Evolutionary conservation across 805 yeast species (phyloP).

Genomic region (Ogataea nonfermentans): DNA sequence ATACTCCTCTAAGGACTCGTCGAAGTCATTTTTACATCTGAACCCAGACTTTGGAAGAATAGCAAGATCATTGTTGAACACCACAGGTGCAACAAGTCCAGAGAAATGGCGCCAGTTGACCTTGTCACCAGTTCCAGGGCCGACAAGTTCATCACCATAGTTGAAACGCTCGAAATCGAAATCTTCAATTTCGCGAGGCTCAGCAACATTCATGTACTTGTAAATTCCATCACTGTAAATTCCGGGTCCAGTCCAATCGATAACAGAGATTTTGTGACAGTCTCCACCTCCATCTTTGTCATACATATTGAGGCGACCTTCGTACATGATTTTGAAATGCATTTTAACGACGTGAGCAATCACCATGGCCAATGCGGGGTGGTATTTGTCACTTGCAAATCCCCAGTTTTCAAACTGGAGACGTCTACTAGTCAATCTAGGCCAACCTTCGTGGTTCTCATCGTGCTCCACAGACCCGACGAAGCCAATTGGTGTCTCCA

Average conservation of each 20-base stretch:
- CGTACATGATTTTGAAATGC: slow-evolving; percentile 52
- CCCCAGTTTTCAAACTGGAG: slow-evolving; percentile 96
- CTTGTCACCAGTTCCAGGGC: slow-evolving; percentile 17
- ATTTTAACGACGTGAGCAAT: slow-evolving; percentile 71
- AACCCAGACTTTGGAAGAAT: slow-evolving; percentile 20
- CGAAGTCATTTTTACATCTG: slow-evolving; percentile 17
- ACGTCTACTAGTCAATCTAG: slow-evolving; percentile 79
- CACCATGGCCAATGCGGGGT: slow-evolving; percentile 76
- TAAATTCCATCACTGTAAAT: slow-evolving; percentile 69
- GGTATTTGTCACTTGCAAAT: slow-evolving; percentile 79
- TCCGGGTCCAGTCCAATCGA: slow-evolving; percentile 94
- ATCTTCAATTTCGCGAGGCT: slow-evolving; percentile 13
- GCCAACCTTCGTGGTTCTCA: slow-evolving; percentile 88
- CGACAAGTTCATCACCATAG: slow-evolving; percentile 11
- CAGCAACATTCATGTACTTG: slow-evolving; percentile 41
- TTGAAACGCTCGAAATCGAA: slow-evolving; percentile 13
- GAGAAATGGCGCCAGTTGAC: slow-evolving; percentile 24
- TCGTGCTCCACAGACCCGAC: slow-evolving; percentile 90
- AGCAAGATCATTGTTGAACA: slow-evolving; percentile 21
- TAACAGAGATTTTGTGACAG: slow-evolving; percentile 64
- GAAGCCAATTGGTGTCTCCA: slow-evolving; percentile 52
- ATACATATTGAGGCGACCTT: slow-evolving; percentile 38
- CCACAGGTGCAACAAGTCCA: slow-evolving; percentile 21
- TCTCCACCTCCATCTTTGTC: slow-evolving; percentile 32
- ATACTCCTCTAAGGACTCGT: slow-evolving; percentile 28